Base-by-base conservation (phyloP, 805 yeast genomes). In the Starmerella davenportii region DNA sequence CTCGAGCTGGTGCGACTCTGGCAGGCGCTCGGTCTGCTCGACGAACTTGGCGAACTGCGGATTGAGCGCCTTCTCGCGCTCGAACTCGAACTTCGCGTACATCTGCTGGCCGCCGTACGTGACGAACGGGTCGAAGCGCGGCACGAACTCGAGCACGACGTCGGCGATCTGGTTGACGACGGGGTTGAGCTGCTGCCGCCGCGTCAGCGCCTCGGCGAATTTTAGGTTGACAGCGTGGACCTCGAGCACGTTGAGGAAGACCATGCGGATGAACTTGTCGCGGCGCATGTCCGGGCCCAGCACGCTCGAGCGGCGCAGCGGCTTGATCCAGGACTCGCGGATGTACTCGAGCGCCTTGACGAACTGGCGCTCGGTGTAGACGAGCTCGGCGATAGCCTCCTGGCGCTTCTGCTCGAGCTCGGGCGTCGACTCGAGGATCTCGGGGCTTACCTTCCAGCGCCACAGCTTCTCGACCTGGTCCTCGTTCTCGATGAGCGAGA, bases 21-120 rank as follows among this genome's bases (percentile, higher is more conserved):
- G 81, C 46, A 78, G 64, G 51, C 81, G 72, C 50, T 80, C 92
- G 4, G 85, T 79, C 41, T 82, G 95, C 52, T 81, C 93, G 41
- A 87, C 80, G 57, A 90, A 90, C 52, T 90, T 65, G n/a, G 93
- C 85, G 63, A 90, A 87, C 43, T 79, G 70, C 35, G 93, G 77
- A 58, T 90, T 90, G 23, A 79, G 79, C 37, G 82, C 75, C 57
- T 84, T 80, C 55, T 87, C 96, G 35, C 95, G 68, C 60, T 90
- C 96, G 58, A 82, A 81, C 57, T 87, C 93, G 56, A 82, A 84
- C 57, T 84, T 82, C 4, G 95, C 96, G 62, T 82, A 84, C 36
- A 87, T 81, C 56, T 90, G 87, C 39, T 87, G 84, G 14, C 95
- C 95, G 42, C 94, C 93, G 57, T 90, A 90, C 33, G 77, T 70